Evolutionary conservation across 1,139 yeast species (phyloP), one percentile per base, ranked within the genome.

Genomic region (Meyerozyma guilliermondii): DNA sequence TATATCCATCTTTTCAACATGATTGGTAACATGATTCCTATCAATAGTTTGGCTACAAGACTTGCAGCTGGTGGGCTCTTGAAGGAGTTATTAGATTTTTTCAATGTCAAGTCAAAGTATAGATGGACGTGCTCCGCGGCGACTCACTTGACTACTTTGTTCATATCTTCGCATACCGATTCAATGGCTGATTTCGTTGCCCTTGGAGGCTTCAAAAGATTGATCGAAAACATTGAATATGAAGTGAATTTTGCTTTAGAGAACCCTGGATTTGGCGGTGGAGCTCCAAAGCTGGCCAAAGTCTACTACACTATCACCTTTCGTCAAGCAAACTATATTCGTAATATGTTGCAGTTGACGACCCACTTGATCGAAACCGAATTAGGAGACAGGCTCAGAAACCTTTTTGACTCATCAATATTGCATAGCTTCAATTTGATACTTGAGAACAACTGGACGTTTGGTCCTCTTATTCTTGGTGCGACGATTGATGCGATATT

Each of bases 341-440:
- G 78, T 43, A 73, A 77, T 39, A 57, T 78, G 44, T 63, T 88
- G 56, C 84, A 81, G 47, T 73, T 89, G 35, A 81, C 83, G 0
- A 66, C 81, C 16, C 78, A 81, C 47, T 66, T 89, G 39, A 73
- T 91, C 37, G 81, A 79, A 46, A 75, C 83, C 30, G 88, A 87
- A 44, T 77, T 86, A 14, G 95, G 95, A 27, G 97, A 89, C 58
- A 74, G 95, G 45, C 76, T 88, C 50, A 78, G 96, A 56, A 88
- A 87, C 50, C 64, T 91, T 42, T 86, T 88, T 55, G 98, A 91
- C 56, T 87, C 97, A 0, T 82, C 92, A 1, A 68, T 91, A 38
- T 65, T 91, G 33, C 62, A 65, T 31, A 74, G 86, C 28, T 68
- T 89, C 50, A 83, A 80, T 48, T 71, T 67, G 43, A 76, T 91